Base-by-base conservation (phyloP, 2,329 filamentous ascomycete genomes). In the Blumeriella jaapii region DNA sequence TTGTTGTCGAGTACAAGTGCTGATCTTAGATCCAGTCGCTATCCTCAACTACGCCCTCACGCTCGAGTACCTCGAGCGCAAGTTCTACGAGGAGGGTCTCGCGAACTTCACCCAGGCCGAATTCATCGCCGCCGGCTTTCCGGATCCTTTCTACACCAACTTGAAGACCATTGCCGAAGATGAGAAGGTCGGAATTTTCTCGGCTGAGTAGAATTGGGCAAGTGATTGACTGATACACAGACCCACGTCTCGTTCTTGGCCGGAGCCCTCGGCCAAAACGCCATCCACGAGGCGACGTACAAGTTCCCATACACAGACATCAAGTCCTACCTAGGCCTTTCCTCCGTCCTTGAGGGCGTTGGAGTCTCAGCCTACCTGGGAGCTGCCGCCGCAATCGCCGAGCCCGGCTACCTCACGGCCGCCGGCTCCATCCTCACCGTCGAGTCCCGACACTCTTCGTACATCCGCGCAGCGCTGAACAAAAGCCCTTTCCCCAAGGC, bases 391-490 rank as follows among this genome's bases (percentile, higher is more conserved):
- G 61, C 62, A 40, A 75, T 74, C 42, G 63, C 67, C 41, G 64
- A 67, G 53, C 67, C 71, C 43, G 59, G 60, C 14, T 77, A 77
- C 57, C 59, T 81, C 29, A 69, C 69, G 0, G 67, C 67, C 3
- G 76, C 75, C 1, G 75, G 69, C 16, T 68, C 68, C 37, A 74
- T 82, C 50, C 61, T 82, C 20, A 72, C 71, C 18, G 68, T 78
- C 37, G 76, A 81, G 50, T 66, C 76, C 19, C 68, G 76, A 7
- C 76, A 82, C 59, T 68, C 68, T 2, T 61, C 77, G 3, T 78
- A 75, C 59, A 60, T 79, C 45, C 71, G 76, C 34, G 55, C 60
- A 18, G 59, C 59, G 7, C 56, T 66, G 12, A 55, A 60, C 31
- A 52, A 71, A 47, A 55, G 56, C 4, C 71, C 74, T 2, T 75